A percentile compares a stretch with the other conserved stretches of the same genome.
These are phyloP conservation scores for Heliamphora exappendiculata DNA, from an alignment of 148 eudicot species.

Conservation along the genomic window DNA sequence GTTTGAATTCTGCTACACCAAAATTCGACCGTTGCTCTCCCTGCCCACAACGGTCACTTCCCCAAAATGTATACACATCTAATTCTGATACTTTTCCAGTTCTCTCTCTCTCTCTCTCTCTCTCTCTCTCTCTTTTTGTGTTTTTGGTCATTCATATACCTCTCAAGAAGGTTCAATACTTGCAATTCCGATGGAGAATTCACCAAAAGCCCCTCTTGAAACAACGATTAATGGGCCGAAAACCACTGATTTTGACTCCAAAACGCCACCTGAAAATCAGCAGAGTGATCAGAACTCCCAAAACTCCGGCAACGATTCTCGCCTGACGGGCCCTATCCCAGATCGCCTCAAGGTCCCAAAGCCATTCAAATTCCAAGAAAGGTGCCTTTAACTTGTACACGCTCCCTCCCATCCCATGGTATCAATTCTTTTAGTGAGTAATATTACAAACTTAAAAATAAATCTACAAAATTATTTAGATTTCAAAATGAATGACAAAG, in stretches of 20 bases:
- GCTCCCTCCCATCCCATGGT: too few species aligned
- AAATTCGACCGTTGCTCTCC: constrained; percentile 1
- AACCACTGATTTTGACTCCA: constrained; percentile 13
- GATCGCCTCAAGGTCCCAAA: constrained; percentile 36
- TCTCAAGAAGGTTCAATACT: too few species aligned
- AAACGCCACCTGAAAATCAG: constrained; percentile 1
- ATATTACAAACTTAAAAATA: too few species aligned
- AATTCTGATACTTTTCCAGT: not conserved
- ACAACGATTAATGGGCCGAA: not conserved
- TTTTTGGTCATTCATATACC: not conserved
- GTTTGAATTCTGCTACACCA: not conserved
- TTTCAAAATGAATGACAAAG: not conserved
- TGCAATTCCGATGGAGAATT: not conserved
- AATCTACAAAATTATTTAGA: too few species aligned
- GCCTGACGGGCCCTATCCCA: constrained; percentile 20
- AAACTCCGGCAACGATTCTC: constrained; percentile 6
- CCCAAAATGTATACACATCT: not conserved
- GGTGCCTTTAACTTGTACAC: constrained; percentile 3
- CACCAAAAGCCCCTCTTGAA: constrained; percentile 5
- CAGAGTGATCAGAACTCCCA: constrained; percentile 5
- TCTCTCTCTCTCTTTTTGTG: not conserved
- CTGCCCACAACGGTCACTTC: not conserved
- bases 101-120: not conserved
- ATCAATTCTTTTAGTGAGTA: too few species aligned
- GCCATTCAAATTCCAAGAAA: constrained; percentile 36